These are phyloP conservation scores for Rhipidocladum racemiflorum DNA, from an alignment of 176 grass and related monocot genomes.

Conservation along the genomic window DNA sequence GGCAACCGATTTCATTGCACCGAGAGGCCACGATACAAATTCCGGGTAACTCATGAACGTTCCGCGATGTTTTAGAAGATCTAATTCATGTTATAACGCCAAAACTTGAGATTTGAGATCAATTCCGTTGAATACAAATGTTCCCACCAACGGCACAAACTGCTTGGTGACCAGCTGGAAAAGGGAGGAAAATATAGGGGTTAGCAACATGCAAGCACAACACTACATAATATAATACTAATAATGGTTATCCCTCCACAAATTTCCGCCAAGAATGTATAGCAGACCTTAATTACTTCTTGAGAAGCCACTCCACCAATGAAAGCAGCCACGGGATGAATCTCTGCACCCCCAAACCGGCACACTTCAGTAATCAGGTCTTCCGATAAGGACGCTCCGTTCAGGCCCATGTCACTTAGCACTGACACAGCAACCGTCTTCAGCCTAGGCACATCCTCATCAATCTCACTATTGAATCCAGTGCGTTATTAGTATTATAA, in stretches of 20 bases:
- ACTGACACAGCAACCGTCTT: conserved; percentile 68
- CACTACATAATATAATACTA: background rate
- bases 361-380: conserved; percentile 87
- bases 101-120: conserved; percentile 93
- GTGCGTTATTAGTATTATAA: conserved; percentile 59
- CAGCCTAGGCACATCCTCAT: conserved; percentile 81
- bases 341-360: conserved; percentile 77
- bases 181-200: background rate
- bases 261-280: background rate
- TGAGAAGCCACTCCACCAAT: conserved; percentile 82
- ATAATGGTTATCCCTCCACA: background rate
- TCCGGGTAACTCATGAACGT: background rate
- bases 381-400: conserved; percentile 60
- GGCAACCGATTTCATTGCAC: background rate
- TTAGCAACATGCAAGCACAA: background rate
- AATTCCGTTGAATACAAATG: conserved; percentile 87
- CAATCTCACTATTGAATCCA: conserved; percentile 66
- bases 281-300: conserved; percentile 82
- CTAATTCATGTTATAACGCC: conserved; percentile 33
- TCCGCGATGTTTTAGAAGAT: background rate
- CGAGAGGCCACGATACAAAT: background rate
- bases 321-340: conserved; percentile 77
- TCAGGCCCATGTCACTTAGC: conserved; percentile 67
- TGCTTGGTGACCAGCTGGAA: conserved; percentile 85
- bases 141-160: conserved; percentile 78